Percentiles rank a stretch among this genome's conserved stretches.
phyloP scores from a whole-genome alignment of 1,139 yeast species.

The Sugiyamaella grinbergsii region DNA sequence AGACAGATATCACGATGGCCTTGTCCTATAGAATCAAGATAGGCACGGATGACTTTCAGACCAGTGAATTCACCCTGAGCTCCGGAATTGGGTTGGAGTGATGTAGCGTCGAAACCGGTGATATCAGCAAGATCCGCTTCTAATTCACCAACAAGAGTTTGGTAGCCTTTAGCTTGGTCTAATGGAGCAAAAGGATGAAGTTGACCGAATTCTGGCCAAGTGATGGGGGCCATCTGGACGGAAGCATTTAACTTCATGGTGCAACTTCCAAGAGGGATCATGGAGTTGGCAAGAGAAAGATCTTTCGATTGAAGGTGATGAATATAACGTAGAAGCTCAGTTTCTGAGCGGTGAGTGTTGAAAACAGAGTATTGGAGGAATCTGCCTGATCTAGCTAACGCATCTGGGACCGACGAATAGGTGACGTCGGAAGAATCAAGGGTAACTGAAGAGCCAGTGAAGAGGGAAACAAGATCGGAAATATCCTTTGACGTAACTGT shows the following conservation, averaged over 20 bases:
- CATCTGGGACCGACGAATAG: conserved; percentile 38
- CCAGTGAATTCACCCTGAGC: conserved; percentile 99
- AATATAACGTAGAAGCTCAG: conserved; percentile 88
- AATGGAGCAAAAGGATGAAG: conserved; percentile 92
- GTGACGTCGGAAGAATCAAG: conserved; percentile 25
- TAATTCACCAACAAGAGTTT: conserved; percentile 69
- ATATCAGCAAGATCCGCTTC: conserved; percentile 86
- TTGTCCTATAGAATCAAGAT: conserved; percentile 73
- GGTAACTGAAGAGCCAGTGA: conserved; percentile 33
- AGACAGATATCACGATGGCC: conserved; percentile 78
- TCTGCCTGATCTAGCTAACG: conserved; percentile 58
- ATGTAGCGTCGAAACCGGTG: conserved; percentile 92
- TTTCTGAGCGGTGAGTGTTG: conserved; percentile 87
- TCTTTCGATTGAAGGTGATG: conserved; percentile 86
- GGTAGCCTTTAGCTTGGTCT: conserved; percentile 84
- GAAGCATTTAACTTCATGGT: conserved; percentile 97
- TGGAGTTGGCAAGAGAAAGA: conserved; percentile 88
- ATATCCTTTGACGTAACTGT: conserved; percentile 71
- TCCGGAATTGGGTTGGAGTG: conserved; percentile 96
- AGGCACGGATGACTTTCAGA: conserved; percentile 78
- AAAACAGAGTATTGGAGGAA: conserved; percentile 76
- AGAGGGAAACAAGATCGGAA: conserved; percentile 56
- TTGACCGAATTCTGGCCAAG: conserved; percentile 89
- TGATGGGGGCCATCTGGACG: conserved; percentile 89
- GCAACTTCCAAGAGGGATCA: conserved; percentile 97